These are phyloP conservation scores for Abrus precatorius DNA, from an alignment of 306 rosid genomes.

Conservation along the genomic window DNA sequence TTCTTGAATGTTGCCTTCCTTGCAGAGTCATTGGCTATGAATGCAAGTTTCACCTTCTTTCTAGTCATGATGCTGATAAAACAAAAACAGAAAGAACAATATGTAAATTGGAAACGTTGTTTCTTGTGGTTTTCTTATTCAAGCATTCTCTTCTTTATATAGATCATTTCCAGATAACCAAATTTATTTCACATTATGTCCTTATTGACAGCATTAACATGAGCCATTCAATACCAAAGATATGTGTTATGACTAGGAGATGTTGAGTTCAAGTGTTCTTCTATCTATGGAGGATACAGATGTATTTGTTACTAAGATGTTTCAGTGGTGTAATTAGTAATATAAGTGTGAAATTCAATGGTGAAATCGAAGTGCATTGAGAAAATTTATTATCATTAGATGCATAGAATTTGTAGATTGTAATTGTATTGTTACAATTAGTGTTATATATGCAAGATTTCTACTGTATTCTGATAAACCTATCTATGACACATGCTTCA, in stretches of 20 bases:
- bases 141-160: constrained; percentile 33
- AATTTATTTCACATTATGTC: constrained; percentile 5
- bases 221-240: constrained; percentile 31
- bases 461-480: too few relatives aligned
- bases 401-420: not conserved
- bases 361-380: not conserved
- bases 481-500: not conserved
- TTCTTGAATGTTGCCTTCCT: constrained; percentile 63
- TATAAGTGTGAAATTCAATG: not conserved
- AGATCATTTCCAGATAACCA: not conserved
- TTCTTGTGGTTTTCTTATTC: constrained; percentile 24
- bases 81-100: not conserved
- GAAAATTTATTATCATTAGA: not conserved
- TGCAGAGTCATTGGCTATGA: constrained; percentile 57
- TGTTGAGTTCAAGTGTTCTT: constrained; percentile 21
- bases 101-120: not conserved
- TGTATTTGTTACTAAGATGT: constrained; percentile 18
- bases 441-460: too few relatives aligned
- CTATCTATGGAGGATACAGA: constrained; percentile 3
- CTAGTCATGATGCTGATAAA: constrained; percentile 49
- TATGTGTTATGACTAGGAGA: constrained; percentile 12
- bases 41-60: constrained; percentile 62
- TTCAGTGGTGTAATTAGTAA: not conserved
- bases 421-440: not conserved
- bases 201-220: constrained; percentile 13